Conservation (phyloP, 495 filamentous ascomycete species). For the Podospora australis region DNA sequence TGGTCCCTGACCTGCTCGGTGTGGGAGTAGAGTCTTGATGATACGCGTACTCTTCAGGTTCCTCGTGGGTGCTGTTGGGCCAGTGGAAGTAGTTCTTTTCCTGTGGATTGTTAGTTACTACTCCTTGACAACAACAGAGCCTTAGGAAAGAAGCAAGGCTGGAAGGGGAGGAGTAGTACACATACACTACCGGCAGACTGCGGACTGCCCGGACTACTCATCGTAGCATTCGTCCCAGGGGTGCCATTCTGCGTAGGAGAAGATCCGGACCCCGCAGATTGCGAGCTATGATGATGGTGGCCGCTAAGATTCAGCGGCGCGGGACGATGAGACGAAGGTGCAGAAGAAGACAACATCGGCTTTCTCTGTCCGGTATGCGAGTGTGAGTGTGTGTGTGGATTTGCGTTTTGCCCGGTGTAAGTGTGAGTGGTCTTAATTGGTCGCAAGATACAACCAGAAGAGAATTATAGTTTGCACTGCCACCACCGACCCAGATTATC, state of each 20-base stretch:
- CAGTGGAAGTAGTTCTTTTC: too few relatives aligned
- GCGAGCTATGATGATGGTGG: too few relatives aligned
- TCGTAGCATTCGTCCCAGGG: neutral
- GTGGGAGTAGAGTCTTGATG: too few relatives aligned
- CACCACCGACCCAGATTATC: conserved; percentile 6
- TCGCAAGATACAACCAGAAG: conserved; percentile 7
- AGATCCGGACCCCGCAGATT: too few relatives aligned
- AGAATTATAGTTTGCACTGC: conserved; percentile 16
- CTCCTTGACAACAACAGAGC: too few relatives aligned
- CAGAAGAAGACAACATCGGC: conserved; percentile 1
- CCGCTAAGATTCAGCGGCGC: neutral
- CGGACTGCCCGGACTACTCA: neutral
- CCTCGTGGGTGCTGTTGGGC: too few relatives aligned
- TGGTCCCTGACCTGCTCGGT: too few relatives aligned
- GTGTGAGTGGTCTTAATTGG: neutral
- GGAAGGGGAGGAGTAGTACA: neutral
- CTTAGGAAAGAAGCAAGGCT: neutral
- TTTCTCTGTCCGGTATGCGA: too few relatives aligned
- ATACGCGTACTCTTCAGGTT: too few relatives aligned
- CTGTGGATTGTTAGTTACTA: too few relatives aligned
- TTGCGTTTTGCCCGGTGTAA: too few relatives aligned
- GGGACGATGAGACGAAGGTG: conserved; percentile 1
- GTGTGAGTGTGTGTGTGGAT: too few relatives aligned
- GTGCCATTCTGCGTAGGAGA: neutral
- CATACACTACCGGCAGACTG: conserved; percentile 6